Conservation (phyloP, 306 rosid genomes). For the Myrica gale region DNA sequence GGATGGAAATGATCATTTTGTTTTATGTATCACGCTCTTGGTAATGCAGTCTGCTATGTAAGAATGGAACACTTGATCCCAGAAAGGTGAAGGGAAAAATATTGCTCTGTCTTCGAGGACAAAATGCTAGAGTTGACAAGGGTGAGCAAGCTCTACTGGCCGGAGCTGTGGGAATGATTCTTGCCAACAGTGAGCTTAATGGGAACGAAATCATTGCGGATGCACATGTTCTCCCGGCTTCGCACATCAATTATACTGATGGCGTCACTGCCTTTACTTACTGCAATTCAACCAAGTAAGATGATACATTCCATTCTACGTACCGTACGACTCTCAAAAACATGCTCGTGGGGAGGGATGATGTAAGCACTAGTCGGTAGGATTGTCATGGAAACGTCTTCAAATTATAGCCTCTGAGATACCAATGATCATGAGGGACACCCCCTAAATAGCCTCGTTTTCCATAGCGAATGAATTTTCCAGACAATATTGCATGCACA, state of each 20-base stretch:
- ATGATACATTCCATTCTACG: neutral
- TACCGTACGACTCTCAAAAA: neutral
- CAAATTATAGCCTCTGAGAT: too few species aligned
- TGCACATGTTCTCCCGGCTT: constrained; percentile 85
- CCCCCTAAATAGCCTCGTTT: too few species aligned
- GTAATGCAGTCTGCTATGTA: constrained; percentile 62
- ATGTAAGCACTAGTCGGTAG: too few species aligned
- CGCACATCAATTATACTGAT: constrained; percentile 55
- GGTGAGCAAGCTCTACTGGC: constrained; percentile 75
- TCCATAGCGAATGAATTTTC: too few species aligned
- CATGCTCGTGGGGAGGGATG: too few species aligned
- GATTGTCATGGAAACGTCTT: too few species aligned
- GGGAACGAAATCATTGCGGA: constrained; percentile 85
- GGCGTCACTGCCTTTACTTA: constrained; percentile 49
- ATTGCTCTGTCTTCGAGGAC: constrained; percentile 73
- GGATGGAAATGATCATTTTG: too few species aligned
- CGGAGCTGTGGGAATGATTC: constrained; percentile 89
- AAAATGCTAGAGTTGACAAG: constrained; percentile 79
- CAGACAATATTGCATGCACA: neutral
- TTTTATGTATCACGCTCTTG: neutral
- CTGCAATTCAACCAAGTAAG: constrained; percentile 71
- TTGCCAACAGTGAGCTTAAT: constrained; percentile 49
- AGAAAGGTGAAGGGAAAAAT: constrained; percentile 82
- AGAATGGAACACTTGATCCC: constrained; percentile 73
- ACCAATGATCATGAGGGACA: too few species aligned